Conservation (phyloP, 1,284 basidiomycete species). For the Moniliella sp. region DNA sequence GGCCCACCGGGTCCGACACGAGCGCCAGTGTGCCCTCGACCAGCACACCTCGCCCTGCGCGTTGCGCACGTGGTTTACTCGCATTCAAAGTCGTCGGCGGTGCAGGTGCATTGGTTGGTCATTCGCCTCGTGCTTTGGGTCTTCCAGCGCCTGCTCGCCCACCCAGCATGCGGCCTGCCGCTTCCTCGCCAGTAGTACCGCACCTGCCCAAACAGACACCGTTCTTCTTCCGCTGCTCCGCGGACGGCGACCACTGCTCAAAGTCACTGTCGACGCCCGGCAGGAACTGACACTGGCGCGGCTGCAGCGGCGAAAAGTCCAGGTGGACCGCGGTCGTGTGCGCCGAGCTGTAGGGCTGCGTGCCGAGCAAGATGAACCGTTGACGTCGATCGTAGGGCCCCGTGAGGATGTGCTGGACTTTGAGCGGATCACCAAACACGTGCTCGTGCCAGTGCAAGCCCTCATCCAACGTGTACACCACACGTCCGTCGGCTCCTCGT, state of each 20-base stretch:
- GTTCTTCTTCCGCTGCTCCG: slow-evolving; percentile 20
- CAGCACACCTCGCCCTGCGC: slow-evolving; percentile 13
- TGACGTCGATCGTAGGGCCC: not conserved
- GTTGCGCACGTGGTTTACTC: slow-evolving; percentile 29
- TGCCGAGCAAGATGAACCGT: not conserved
- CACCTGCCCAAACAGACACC: slow-evolving; percentile 28
- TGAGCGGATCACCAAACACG: slow-evolving; percentile 40
- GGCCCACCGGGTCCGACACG: slow-evolving; percentile 8
- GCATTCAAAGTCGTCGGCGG: slow-evolving; percentile 29
- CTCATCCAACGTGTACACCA: slow-evolving; percentile 71
- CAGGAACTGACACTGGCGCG: not conserved
- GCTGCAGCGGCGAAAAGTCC: not conserved
- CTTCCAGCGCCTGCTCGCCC: slow-evolving; percentile 13
- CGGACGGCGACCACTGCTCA: slow-evolving; percentile 29
- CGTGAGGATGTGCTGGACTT: not conserved
- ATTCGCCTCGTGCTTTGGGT: slow-evolving; percentile 9
- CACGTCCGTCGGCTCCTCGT: slow-evolving; percentile 74
- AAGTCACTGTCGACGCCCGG: slow-evolving; percentile 13
- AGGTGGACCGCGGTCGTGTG: not conserved
- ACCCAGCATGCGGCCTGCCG: slow-evolving; percentile 25
- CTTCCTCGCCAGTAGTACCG: slow-evolving; percentile 24
- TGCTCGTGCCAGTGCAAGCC: slow-evolving; percentile 71
- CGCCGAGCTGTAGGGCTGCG: not conserved
- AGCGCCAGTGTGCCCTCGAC: slow-evolving; percentile 13
- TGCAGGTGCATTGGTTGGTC: slow-evolving; percentile 19